Conservation (phyloP, 257 asterid species). For the Ophiorrhiza pumila region DNA sequence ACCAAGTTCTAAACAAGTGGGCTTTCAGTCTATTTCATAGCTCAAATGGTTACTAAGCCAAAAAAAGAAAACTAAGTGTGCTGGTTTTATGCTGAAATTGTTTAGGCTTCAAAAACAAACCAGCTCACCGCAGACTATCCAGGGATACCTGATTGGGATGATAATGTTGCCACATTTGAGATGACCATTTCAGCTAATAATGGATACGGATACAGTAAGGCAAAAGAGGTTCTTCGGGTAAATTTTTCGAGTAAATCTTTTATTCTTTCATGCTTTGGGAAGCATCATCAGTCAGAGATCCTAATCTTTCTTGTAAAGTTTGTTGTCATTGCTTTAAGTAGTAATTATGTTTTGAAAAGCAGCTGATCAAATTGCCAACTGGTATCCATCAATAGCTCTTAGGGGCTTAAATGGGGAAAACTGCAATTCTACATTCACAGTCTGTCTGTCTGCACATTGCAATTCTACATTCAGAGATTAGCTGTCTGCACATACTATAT, state of each 20-base stretch:
- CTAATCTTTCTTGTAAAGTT: not conserved
- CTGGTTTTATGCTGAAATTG: slow-evolving; percentile 28
- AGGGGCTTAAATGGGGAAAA: not conserved
- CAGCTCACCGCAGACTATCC: slow-evolving; percentile 77
- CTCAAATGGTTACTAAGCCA: slow-evolving; percentile 14
- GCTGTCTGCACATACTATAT: not conserved
- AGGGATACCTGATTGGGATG: slow-evolving; percentile 80
- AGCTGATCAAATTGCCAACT: not conserved
- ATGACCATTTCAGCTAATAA: slow-evolving; percentile 50
- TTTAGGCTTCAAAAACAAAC: slow-evolving; percentile 67
- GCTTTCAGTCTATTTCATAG: slow-evolving; percentile 5
- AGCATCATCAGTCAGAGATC: not conserved
- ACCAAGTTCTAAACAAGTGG: not conserved
- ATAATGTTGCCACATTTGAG: slow-evolving; percentile 74
- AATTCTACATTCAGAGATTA: too few species aligned
- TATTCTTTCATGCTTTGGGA: not conserved
- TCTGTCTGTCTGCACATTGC: too few species aligned
- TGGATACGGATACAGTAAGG: slow-evolving; percentile 68
- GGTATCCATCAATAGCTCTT: not conserved
- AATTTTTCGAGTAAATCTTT: not conserved
- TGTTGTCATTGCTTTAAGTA: not conserved
- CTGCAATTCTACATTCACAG: not conserved
- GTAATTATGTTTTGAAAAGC: not conserved
- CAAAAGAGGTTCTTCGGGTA: slow-evolving; percentile 60
- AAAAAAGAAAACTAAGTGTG: slow-evolving; percentile 20